phyloP scores from a whole-genome alignment of 164 flowering plant species.

The Dillenia turbinata region DNA sequence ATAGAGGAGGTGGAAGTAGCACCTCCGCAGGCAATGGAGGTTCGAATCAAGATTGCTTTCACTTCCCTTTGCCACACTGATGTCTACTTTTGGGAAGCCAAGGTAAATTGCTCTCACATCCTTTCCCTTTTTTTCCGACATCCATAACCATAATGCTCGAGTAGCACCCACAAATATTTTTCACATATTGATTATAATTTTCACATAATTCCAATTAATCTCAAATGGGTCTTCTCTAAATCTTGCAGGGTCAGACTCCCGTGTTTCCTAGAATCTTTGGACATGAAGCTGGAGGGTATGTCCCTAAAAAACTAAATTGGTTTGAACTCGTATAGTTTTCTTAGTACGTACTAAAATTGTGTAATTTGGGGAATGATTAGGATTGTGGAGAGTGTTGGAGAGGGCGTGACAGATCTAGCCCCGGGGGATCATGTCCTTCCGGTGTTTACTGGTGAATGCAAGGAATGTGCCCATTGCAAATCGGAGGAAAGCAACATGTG shows the following conservation, averaged over 20 bases:
- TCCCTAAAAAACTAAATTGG: background rate
- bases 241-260: constrained; percentile 44
- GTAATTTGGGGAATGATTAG: constrained; percentile 9
- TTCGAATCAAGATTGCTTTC: constrained; percentile 42
- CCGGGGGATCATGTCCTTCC: constrained; percentile 68
- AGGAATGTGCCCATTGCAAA: constrained; percentile 55
- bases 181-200: too few relatives aligned
- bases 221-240: background rate
- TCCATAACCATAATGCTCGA: too few relatives aligned
- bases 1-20: constrained; percentile 56
- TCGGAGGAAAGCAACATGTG: constrained; percentile 75
- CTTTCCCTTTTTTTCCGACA: too few relatives aligned
- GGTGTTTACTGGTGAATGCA: constrained; percentile 63
- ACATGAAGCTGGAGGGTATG: constrained; percentile 59
- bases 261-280: constrained; percentile 53
- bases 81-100: constrained; percentile 54
- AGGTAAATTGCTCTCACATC: constrained; percentile 19
- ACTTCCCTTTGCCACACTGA: constrained; percentile 53
- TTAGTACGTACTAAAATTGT: background rate
- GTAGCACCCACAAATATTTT: too few relatives aligned
- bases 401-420: constrained; percentile 46
- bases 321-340: too few relatives aligned
- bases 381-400: constrained; percentile 61
- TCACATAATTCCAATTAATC: too few relatives aligned
- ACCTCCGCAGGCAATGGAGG: constrained; percentile 50